Evolutionary conservation across 495 filamentous ascomycete genomes (phyloP).

Genomic region (Penicillium paxilli): DNA sequence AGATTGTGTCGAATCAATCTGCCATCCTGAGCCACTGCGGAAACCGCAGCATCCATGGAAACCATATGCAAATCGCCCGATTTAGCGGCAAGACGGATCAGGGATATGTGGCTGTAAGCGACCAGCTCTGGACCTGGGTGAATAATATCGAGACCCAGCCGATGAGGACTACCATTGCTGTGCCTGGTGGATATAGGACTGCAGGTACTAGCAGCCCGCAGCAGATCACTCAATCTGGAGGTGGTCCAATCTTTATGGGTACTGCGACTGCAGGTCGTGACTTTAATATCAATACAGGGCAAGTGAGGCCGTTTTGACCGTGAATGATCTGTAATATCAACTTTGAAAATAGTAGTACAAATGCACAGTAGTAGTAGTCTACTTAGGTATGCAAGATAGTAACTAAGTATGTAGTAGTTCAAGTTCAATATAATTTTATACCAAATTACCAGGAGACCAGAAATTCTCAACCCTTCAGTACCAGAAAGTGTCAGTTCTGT

Average conservation of each 20-base stretch:
- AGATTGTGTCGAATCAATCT: conserved; percentile 4
- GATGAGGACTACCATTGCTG: not conserved
- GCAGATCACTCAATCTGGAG: not conserved
- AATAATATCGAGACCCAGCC: not conserved
- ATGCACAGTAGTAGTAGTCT: no score
- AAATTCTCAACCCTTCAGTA: no score
- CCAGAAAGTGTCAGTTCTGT: no score
- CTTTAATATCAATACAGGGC: no score
- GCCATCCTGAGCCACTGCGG: conserved; percentile 1
- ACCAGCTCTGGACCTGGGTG: conserved; percentile 1
- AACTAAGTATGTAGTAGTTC: no score
- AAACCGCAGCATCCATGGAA: conserved; percentile 1
- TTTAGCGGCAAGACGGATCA: not conserved
- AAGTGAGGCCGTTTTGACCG: no score
- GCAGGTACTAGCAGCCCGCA: no score
- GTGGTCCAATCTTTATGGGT: not conserved
- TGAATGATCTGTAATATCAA: no score
- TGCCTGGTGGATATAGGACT: not conserved
- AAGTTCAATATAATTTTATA: no score
- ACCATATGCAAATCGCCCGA: conserved; percentile 5
- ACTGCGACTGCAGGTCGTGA: not conserved
- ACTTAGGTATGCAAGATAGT: no score
- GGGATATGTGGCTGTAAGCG: conserved; percentile 2
- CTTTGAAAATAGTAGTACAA: no score
- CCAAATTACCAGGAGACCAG: no score